These are phyloP conservation scores for Maudiozyma turicensis DNA, from an alignment of 805 yeast species.

Conservation along the genomic window DNA sequence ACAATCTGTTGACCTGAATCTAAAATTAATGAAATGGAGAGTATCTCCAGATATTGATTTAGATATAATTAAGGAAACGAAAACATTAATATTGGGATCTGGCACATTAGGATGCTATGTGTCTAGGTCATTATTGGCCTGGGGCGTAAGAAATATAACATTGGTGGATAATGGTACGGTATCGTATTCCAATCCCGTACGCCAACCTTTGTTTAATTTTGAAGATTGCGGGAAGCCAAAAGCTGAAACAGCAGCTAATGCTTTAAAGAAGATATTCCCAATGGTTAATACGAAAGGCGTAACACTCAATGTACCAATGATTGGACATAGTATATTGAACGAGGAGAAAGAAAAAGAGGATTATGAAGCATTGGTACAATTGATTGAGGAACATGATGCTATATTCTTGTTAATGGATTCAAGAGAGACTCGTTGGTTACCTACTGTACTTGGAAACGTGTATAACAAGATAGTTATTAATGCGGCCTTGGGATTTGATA, in stretches of 20 bases:
- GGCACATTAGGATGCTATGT: constrained; percentile 95
- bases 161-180: constrained; percentile 86
- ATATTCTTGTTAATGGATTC: constrained; percentile 84
- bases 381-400: constrained; percentile 63
- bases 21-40: constrained; percentile 95
- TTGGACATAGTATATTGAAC: constrained; percentile 74
- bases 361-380: constrained; percentile 40
- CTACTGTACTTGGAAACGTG: constrained; percentile 69
- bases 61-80: constrained; percentile 48
- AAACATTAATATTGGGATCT: constrained; percentile 78
- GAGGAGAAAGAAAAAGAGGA: constrained; percentile 41
- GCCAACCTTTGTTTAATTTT: constrained; percentile 81
- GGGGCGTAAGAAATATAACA: constrained; percentile 86
- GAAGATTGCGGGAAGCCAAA: constrained; percentile 79
- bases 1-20: constrained; percentile 85
- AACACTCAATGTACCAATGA: constrained; percentile 81
- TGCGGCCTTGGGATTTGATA: constrained; percentile 92
- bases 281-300: constrained; percentile 57
- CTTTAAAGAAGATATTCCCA: constrained; percentile 69
- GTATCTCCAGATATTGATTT: constrained; percentile 74
- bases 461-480: constrained; percentile 68
- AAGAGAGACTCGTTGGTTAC: constrained; percentile 96
- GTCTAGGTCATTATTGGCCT: constrained; percentile 74
- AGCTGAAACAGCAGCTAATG: constrained; percentile 67
- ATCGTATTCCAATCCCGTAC: constrained; percentile 88